Conservation (phyloP, 2,329 filamentous ascomycete species). For the Colletotrichum musae region DNA sequence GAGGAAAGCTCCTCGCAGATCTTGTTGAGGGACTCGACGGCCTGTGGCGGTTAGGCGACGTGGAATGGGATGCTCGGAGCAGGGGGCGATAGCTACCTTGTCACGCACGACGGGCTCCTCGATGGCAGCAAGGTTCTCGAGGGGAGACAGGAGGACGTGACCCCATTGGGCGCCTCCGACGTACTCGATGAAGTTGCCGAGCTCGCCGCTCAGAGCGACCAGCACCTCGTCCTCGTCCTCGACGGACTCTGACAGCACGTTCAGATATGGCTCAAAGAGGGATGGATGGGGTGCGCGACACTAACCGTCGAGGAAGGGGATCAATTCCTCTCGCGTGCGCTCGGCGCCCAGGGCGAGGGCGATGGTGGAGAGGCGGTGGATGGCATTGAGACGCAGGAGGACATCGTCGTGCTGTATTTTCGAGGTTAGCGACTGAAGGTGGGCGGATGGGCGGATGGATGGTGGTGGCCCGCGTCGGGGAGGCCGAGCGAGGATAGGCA, state of each 20-base stretch:
- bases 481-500: constrained; percentile 17
- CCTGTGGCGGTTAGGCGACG: constrained; percentile 65
- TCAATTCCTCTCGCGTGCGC: constrained; percentile 97
- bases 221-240: constrained; percentile 99
- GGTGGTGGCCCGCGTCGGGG: constrained; percentile 24
- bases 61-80: constrained; percentile 27
- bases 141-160: constrained; percentile 94
- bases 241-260: constrained; percentile 82
- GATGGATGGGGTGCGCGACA: constrained; percentile 43
- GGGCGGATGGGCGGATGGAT: constrained; percentile 42
- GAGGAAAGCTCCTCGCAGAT: constrained; percentile 94
- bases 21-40: constrained; percentile 99
- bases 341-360: constrained; percentile 95
- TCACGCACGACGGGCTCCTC: constrained; percentile 98
- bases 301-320: constrained; percentile 98
- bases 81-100: constrained; percentile 75
- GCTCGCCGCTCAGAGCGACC: constrained; percentile 95
- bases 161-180: constrained; percentile 94
- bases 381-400: constrained; percentile 96
- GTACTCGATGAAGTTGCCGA: constrained; percentile 97
- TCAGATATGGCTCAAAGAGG: constrained; percentile 42
- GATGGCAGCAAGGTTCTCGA: constrained; percentile 98
- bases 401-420: constrained; percentile 93
- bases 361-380: constrained; percentile 97
- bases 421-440: constrained; percentile 46